Base-by-base conservation (phyloP, 805 yeast genomes). In the Ogataea saltuana region DNA sequence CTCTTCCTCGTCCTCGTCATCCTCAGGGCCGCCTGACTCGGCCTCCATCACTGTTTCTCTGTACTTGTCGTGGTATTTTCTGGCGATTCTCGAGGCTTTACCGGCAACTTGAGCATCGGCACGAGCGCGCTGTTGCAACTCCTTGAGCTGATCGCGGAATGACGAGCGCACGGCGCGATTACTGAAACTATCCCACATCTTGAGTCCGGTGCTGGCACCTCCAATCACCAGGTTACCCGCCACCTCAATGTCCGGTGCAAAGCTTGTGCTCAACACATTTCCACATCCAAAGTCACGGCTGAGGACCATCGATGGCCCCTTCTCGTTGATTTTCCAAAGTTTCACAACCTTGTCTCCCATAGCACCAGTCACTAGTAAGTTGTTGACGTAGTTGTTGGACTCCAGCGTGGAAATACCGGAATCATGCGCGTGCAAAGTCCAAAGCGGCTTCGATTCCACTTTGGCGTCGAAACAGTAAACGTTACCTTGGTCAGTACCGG, bases 391-490 rank as follows among this genome's bases (percentile, higher is more conserved):
- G 19, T 62, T 60, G 67, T 88, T 90, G 27, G 83, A 75, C 53
- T 83, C 84, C 53, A 93, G 74, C 2, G 91, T 74, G 4, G 97
- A 84, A 48, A 93, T 84, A 48, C 96, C 97, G 2, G 95, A 78
- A 67, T 93, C 98, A 63, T 93, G 99, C 2, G 98, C 98, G 65
- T 93, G 96, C 54, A 93, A 72, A 2, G 96, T 88, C 99, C 99
- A 93, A 23, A 91, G 57, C 15, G 97, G 90, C 51, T 75, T 76
- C 44, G 72, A 69, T 34, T 73, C 75, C 39, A 68, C 69, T 63
- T 96, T 80, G 33, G 88, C 84, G 64, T 91, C 99, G 57, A 85
- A 91, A 49, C 91, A 84, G 69, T 88, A 88, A 19, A 93, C 79
- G 57, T 81, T 81, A 62, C 99, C 99, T 50, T 78, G 75, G 64